phyloP scores from a whole-genome alignment of 2,329 filamentous ascomycete species.

The Drechslera avenae region DNA sequence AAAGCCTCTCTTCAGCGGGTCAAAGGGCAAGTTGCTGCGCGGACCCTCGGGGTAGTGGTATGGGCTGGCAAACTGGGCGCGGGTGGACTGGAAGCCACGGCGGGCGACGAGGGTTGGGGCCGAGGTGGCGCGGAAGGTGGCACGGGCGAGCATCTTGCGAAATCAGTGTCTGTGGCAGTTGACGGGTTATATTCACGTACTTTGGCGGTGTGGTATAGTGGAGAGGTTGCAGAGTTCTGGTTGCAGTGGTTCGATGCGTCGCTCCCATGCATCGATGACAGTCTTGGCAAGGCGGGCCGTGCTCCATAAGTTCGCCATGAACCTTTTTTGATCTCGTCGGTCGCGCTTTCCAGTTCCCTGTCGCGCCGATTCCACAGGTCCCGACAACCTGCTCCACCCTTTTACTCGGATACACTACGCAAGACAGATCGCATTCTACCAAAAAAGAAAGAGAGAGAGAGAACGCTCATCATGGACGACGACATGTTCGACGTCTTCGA shows the following conservation, averaged over 20 bases:
- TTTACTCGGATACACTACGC: not conserved
- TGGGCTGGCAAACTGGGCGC: constrained; percentile 80
- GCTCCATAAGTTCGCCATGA: not conserved
- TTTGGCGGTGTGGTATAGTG: constrained; percentile 35
- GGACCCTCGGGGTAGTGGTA: constrained; percentile 99
- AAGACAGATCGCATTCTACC: not conserved
- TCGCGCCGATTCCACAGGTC: too few species aligned
- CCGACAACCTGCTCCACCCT: not conserved
- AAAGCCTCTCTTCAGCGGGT: constrained; percentile 89
- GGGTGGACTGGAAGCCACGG: constrained; percentile 93
- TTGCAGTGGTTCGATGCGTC: constrained; percentile 17
- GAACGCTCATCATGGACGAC: constrained; percentile 46
- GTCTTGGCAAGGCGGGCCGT: constrained; percentile 9
- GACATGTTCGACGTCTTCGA: constrained; percentile 55
- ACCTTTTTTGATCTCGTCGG: constrained; percentile 11
- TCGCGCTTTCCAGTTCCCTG: too few species aligned
- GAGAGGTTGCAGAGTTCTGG: constrained; percentile 29
- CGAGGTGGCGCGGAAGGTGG: constrained; percentile 66
- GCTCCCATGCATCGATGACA: not conserved
- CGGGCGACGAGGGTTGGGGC: constrained; percentile 72
- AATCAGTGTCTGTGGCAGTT: constrained; percentile 45
- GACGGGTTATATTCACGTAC: constrained; percentile 31
- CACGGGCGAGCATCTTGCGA: constrained; percentile 76
- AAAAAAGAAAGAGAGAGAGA: constrained; percentile 1
- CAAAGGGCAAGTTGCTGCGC: constrained; percentile 95